phyloP scores from a whole-genome alignment of 768 basidiomycete genomes.

The Agrocybe pediades region DNA sequence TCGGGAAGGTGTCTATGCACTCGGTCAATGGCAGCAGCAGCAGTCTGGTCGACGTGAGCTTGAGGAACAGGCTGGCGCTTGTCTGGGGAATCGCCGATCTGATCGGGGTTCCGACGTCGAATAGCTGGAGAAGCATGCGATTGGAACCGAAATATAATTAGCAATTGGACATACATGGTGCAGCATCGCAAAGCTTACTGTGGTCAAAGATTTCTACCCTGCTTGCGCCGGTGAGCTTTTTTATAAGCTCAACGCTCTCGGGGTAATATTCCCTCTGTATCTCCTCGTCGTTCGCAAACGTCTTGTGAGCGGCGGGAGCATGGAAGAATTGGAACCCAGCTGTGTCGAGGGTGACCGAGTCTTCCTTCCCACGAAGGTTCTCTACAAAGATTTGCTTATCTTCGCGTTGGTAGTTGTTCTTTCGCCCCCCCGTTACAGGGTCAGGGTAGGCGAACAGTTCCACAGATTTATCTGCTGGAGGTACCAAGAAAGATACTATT shows the following conservation, averaged over 20 bases:
- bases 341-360: constrained; percentile 44
- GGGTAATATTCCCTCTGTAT: constrained; percentile 59
- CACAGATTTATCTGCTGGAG: neutral
- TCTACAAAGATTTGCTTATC: constrained; percentile 42
- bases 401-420: constrained; percentile 4
- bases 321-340: constrained; percentile 51
- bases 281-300: constrained; percentile 53
- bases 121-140: constrained; percentile 33
- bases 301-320: constrained; percentile 42
- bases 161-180: constrained; percentile 6
- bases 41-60: constrained; percentile 57
- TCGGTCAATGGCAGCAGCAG: constrained; percentile 40
- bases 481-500: neutral
- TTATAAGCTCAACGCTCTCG: constrained; percentile 59
- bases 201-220: constrained; percentile 63
- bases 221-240: constrained; percentile 60
- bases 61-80: constrained; percentile 47
- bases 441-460: neutral
- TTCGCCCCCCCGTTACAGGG: neutral
- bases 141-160: neutral
- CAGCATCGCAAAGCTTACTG: constrained; percentile 51
- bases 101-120: constrained; percentile 42
- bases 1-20: constrained; percentile 53
- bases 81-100: constrained; percentile 32
- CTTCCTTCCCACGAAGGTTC: constrained; percentile 55